Evolutionary conservation across 2,329 filamentous ascomycete species (phyloP).

Genomic region (Penicillium rolfsii): DNA sequence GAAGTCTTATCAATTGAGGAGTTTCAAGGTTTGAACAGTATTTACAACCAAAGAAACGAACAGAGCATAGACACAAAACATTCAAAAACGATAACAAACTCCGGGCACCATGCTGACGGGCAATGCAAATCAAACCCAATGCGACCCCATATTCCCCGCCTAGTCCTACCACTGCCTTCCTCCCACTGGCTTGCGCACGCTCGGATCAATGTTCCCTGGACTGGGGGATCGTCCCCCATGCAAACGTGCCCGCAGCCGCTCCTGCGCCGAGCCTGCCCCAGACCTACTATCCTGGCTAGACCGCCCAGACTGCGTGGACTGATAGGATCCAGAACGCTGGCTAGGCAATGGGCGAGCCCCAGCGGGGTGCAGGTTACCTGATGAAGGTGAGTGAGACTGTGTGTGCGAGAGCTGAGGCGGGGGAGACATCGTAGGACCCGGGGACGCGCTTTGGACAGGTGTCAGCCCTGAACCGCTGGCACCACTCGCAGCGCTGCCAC

Average conservation of each 20-base stretch:
- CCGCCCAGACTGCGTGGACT: constrained; percentile 52
- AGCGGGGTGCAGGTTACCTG: constrained; percentile 29
- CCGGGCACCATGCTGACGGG: constrained; percentile 26
- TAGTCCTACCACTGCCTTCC: constrained; percentile 22
- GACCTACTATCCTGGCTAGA: constrained; percentile 34
- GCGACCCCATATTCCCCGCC: constrained; percentile 4
- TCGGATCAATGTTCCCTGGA: constrained; percentile 37
- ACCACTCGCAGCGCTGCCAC: constrained; percentile 30
- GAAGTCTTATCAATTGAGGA: not conserved
- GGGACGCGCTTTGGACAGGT: constrained; percentile 29
- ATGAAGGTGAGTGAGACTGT: constrained; percentile 34
- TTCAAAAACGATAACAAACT: constrained; percentile 10
- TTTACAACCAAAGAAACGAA: not conserved
- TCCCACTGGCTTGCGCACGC: constrained; percentile 39
- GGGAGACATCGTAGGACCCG: constrained; percentile 25
- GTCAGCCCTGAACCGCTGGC: constrained; percentile 26
- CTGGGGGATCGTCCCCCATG: constrained; percentile 58
- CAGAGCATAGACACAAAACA: not conserved
- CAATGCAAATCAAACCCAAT: constrained; percentile 20
- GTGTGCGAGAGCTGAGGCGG: constrained; percentile 18
- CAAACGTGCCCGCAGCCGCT: constrained; percentile 77
- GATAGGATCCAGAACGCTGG: constrained; percentile 74
- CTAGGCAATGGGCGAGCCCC: constrained; percentile 67
- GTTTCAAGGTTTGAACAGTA: not conserved
- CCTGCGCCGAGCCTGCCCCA: constrained; percentile 63